A percentile compares a stretch with the other conserved stretches of the same genome.
Conservation (phyloP, 148 eudicot species). For the Dianthus caryophyllus region DNA sequence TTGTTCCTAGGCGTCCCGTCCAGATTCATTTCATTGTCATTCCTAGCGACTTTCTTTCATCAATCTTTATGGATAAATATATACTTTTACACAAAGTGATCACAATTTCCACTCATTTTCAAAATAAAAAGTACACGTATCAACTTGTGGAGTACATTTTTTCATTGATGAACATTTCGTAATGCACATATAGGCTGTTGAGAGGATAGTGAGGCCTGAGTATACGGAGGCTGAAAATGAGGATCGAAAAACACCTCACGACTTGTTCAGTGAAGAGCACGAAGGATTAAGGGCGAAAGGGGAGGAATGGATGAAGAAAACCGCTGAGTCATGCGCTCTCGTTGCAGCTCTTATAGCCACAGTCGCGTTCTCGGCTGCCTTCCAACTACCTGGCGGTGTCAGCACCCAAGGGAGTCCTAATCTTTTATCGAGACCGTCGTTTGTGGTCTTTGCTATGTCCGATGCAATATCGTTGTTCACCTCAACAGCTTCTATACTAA, state of each 20-base stretch:
- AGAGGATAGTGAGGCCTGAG: constrained; percentile 22
- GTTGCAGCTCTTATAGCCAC: constrained; percentile 31
- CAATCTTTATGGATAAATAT: too few species aligned
- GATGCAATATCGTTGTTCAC: constrained; percentile 30
- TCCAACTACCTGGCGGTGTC: constrained; percentile 26
- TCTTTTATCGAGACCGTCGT: neutral
- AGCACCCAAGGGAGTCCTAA: constrained; percentile 18
- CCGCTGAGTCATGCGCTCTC: constrained; percentile 26
- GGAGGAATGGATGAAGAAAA: constrained; percentile 34
- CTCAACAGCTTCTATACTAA: constrained; percentile 27
- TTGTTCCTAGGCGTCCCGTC: too few species aligned
- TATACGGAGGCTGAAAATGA: constrained; percentile 20
- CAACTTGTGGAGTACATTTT: too few species aligned
- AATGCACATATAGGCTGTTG: constrained; percentile 14
- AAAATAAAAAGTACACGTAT: too few species aligned
- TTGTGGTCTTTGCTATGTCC: constrained; percentile 25
- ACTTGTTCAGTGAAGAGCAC: constrained; percentile 27
- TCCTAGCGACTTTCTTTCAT: too few species aligned
- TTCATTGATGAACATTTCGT: neutral
- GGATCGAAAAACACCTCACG: constrained; percentile 20
- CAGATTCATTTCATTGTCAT: too few species aligned
- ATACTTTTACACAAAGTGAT: too few species aligned
- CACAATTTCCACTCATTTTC: too few species aligned
- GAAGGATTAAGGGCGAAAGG: constrained; percentile 23
- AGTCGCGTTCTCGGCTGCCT: constrained; percentile 27